Evolutionary conservation across 352 stramenopile genomes (phyloP).

Genomic region (Peronospora destructor): DNA sequence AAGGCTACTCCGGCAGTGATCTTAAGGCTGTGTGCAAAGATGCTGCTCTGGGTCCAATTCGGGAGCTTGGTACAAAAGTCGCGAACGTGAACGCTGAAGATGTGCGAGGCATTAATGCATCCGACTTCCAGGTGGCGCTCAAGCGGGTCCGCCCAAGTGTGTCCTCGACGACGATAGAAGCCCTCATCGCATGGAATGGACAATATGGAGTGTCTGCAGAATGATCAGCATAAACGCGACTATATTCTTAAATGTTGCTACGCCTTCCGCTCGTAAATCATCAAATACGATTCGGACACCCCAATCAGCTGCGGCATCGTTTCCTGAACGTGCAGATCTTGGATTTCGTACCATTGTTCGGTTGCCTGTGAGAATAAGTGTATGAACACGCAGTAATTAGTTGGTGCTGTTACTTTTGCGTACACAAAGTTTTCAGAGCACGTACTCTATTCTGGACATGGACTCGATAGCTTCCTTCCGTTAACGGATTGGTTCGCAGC

Average conservation of each 20-base stretch:
- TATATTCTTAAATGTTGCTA: conserved; percentile 34
- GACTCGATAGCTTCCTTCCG: conserved; percentile 94
- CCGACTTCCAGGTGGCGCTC: conserved; percentile 55
- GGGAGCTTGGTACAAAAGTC: conserved; percentile 59
- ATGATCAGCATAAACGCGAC: conserved; percentile 14
- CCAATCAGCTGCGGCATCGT: conserved; percentile 97
- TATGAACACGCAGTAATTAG: conserved; percentile 5
- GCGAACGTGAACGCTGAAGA: conserved; percentile 54
- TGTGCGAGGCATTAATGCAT: conserved; percentile 46
- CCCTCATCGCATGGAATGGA: conserved; percentile 58
- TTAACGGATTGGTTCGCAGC: conserved; percentile 88
- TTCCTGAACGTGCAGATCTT: conserved; percentile 96
- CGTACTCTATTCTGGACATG: conserved; percentile 91
- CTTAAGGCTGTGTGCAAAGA: conserved; percentile 92
- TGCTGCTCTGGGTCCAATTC: conserved; percentile 88
- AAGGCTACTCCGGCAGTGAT: conserved; percentile 83
- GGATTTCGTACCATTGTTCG: conserved; percentile 98
- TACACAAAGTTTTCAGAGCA: conserved; percentile 4
- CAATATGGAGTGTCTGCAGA: conserved; percentile 60
- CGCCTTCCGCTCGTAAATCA: conserved; percentile 83
- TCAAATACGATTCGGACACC: conserved; percentile 91
- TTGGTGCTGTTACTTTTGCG: conserved; percentile 3
- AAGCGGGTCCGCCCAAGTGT: conserved; percentile 66
- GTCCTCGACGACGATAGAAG: conserved; percentile 44
- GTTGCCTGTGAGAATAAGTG: conserved; percentile 52